phyloP scores from a whole-genome alignment of 192 early-diverging fungal species.

The Backusella luteola region DNA sequence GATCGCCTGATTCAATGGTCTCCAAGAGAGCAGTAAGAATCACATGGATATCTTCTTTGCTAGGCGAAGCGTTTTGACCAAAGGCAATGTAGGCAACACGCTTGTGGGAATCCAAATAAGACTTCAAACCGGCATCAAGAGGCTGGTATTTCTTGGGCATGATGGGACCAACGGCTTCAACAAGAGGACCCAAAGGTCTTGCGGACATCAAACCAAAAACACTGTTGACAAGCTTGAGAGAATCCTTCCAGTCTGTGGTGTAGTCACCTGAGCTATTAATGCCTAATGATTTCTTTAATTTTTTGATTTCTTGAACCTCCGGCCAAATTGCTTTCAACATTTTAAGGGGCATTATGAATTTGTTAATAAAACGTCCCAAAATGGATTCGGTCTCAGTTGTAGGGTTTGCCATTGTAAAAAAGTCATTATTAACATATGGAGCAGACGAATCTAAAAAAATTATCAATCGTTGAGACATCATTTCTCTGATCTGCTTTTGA shows the following conservation, averaged over 20 bases:
- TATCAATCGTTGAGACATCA: slow-evolving; percentile 21
- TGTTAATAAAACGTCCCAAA: background rate
- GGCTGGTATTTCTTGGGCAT: slow-evolving; percentile 19
- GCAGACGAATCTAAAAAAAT: background rate
- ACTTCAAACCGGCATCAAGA: background rate
- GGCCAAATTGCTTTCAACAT: background rate
- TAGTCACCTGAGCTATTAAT: background rate
- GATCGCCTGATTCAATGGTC: slow-evolving; percentile 10
- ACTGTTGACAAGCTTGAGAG: slow-evolving; percentile 24
- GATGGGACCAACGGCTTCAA: slow-evolving; percentile 34
- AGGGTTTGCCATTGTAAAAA: background rate
- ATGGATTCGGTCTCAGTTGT: background rate
- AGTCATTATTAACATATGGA: background rate
- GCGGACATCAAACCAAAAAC: slow-evolving; percentile 16
- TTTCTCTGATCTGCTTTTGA: background rate
- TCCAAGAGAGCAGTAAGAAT: slow-evolving; percentile 24
- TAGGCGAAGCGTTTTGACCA: slow-evolving; percentile 18
- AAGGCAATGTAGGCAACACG: slow-evolving; percentile 34
- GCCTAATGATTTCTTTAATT: background rate
- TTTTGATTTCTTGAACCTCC: background rate
- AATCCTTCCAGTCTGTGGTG: background rate
- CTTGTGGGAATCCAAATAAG: slow-evolving; percentile 24
- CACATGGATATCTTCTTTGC: background rate
- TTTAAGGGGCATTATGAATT: background rate
- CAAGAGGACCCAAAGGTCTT: slow-evolving; percentile 21